Conservation (phyloP, 1,284 basidiomycete species). For the Fomitiporia mediterranea region DNA sequence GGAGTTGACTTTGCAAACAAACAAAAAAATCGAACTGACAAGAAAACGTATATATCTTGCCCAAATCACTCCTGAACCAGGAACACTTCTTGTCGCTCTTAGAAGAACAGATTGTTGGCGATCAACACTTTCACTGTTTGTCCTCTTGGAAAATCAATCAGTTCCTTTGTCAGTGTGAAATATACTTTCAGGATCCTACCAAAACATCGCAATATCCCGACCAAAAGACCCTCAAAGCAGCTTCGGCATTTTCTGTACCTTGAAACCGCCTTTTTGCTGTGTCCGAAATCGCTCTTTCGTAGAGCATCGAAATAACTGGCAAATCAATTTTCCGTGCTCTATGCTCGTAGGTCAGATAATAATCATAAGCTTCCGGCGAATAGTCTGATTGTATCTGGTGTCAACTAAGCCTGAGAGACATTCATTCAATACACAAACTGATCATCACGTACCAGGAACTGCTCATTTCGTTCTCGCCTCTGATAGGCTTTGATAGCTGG, state of each 20-base stretch:
- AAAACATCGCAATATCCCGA: conserved; percentile 6
- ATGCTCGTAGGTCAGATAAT: conserved; percentile 62
- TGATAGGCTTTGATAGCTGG: conserved; percentile 57
- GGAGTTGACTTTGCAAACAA: too few species aligned
- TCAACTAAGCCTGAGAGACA: conserved; percentile 6
- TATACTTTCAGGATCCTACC: background rate
- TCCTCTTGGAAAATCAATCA: conserved; percentile 37
- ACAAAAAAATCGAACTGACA: conserved; percentile 35
- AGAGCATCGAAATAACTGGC: conserved; percentile 55
- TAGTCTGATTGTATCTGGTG: conserved; percentile 42
- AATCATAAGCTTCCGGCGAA: conserved; percentile 57
- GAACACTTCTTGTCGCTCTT: conserved; percentile 62
- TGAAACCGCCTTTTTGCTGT: conserved; percentile 53
- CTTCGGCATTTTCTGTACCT: conserved; percentile 51
- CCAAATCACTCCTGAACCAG: conserved; percentile 68
- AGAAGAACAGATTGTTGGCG: conserved; percentile 39
- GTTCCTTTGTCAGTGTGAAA: background rate
- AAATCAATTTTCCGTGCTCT: conserved; percentile 61
- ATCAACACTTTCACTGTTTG: conserved; percentile 39
- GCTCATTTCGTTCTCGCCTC: conserved; percentile 58
- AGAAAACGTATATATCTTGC: conserved; percentile 65
- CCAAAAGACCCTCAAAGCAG: conserved; percentile 38
- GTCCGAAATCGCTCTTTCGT: conserved; percentile 75
- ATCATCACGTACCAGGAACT: conserved; percentile 47
- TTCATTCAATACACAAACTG: background rate